Conservation (phyloP, 164 flowering plant genomes). For the Chimonanthus praecox region DNA sequence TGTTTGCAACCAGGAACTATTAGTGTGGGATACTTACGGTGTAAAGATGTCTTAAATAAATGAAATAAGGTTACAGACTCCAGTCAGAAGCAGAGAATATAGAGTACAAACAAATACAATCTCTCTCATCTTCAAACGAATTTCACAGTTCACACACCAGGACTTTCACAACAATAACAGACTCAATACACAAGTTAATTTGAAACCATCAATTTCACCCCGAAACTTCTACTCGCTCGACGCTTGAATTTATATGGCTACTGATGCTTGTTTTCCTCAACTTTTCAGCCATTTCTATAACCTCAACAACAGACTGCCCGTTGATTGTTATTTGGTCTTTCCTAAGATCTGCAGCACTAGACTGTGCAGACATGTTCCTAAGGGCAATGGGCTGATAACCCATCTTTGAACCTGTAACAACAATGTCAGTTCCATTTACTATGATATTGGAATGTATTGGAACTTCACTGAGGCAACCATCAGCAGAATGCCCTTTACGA, state of each 20-base stretch:
- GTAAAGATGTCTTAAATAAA: too few species aligned
- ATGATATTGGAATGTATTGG: background rate
- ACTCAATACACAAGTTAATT: background rate
- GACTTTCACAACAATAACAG: background rate
- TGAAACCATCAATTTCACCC: conserved; percentile 24
- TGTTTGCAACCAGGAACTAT: too few species aligned
- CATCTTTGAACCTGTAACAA: conserved; percentile 1
- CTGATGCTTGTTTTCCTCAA: conserved; percentile 37
- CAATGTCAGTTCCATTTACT: conserved; percentile 6
- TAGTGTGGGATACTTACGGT: too few species aligned
- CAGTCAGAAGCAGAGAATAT: background rate
- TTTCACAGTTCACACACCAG: background rate
- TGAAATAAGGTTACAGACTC: too few species aligned
- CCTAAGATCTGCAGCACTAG: conserved; percentile 20
- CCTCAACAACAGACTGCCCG: conserved; percentile 11
- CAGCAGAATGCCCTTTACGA: conserved; percentile 15
- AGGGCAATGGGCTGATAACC: conserved; percentile 7
- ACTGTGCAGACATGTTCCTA: conserved; percentile 19
- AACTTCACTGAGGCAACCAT: background rate
- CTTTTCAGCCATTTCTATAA: conserved; percentile 20
- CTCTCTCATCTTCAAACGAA: conserved; percentile 2
- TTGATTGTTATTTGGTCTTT: conserved; percentile 20
- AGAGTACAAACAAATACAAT: background rate
- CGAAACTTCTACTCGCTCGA: conserved; percentile 69
- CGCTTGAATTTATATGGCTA: conserved; percentile 44